Base-by-base conservation (phyloP, 2,329 filamentous ascomycete genomes). In the Xylariaceae sp. region DNA sequence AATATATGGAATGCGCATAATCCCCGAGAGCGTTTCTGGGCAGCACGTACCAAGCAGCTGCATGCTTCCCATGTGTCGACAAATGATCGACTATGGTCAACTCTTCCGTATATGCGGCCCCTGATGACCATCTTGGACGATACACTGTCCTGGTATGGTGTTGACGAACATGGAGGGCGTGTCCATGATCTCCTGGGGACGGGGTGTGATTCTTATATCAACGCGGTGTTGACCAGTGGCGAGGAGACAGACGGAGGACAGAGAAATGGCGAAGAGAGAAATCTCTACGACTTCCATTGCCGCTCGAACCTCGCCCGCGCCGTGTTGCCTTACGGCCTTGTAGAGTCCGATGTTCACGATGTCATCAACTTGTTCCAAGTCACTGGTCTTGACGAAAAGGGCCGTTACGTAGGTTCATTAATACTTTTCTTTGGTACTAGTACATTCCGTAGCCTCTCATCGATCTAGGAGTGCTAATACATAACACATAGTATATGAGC, bases 341-440 rank as follows among this genome's bases (percentile, higher is more conserved):
- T 74, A 5, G 89, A 94, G 68, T 73, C 74, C 30, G 88, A 94
- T 62, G 82, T 94, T 1, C 89, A 95, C 61, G 89, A 95, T 65
- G 89, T 95, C 0, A 75, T 95, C 47, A 95, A 95, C 62, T 75
- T 95, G 3, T 94, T 95, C 64, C 89, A 95, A 66, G 87, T 91
- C 6, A 94, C 89, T 0, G 88, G 89, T 0, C 65, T 94, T 42
- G 85, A 94, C 60, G 74, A 79, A 46, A 62, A 85, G 52, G 88
- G 87, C 0, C 78, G 82, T 45, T 92, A 91, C 58, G 22, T 27
- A 27, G 7, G 22, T 27, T 7, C 22, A 27, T 27, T 5, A 27
- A 27, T 7, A 4, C 22, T 5, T 7, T 27, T 27, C 22, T 27
- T 7, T 5, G 22, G 7, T 27, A 4, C 22, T 7, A 27, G 22